phyloP scores from a whole-genome alignment of 768 basidiomycete species.

The Mycena maculata region DNA sequence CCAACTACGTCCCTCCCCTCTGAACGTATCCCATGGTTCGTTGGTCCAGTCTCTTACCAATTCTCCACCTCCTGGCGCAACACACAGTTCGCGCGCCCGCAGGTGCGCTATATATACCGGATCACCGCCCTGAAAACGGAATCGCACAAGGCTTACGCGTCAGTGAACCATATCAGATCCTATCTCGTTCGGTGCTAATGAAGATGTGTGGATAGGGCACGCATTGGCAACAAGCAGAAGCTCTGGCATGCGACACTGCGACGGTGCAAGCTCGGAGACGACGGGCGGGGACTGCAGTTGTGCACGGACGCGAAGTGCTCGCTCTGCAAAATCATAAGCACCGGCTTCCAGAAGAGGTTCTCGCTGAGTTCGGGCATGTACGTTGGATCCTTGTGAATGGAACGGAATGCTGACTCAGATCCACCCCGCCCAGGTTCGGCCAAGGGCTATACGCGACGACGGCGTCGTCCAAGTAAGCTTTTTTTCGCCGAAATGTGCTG shows the following conservation, averaged over 20 bases:
- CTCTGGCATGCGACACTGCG: conserved; percentile 3
- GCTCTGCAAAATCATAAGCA: conserved; percentile 1
- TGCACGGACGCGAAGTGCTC: background rate
- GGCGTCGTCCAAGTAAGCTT: conserved; percentile 8
- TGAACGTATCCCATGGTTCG: background rate
- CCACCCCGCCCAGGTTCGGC: background rate
- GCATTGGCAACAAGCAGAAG: conserved; percentile 5
- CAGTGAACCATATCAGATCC: conserved; percentile 6
- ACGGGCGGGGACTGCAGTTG: background rate
- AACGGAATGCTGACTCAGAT: background rate
- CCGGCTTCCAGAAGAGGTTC: background rate
- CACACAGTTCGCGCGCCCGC: background rate
- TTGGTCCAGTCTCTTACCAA: conserved; percentile 9
- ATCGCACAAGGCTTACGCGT: conserved; percentile 3
- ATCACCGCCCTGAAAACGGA: background rate
- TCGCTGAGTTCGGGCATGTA: background rate
- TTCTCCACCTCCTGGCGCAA: background rate
- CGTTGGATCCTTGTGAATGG: background rate
- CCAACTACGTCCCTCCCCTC: background rate
- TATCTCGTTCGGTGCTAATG: background rate
- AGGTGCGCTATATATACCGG: background rate
- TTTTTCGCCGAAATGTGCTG: background rate
- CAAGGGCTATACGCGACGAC: conserved; percentile 1
- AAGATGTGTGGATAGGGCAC: background rate
- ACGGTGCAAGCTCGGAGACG: conserved; percentile 2